phyloP scores from a whole-genome alignment of 2,329 filamentous ascomycete species.

The Epichloe coenophiala region DNA sequence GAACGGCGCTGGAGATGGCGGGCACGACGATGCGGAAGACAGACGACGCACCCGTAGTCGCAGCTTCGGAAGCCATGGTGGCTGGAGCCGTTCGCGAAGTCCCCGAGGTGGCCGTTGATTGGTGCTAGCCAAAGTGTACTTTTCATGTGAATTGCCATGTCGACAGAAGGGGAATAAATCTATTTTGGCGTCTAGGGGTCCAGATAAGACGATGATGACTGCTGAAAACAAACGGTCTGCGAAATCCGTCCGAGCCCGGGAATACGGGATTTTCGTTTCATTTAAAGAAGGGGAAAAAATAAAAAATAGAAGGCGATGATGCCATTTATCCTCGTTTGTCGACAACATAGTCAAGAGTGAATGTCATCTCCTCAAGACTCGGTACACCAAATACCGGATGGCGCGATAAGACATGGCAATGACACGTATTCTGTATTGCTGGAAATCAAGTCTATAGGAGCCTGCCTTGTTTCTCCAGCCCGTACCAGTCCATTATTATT shows the following conservation, averaged over 20 bases:
- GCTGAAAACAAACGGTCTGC: not conserved
- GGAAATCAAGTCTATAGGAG: not conserved
- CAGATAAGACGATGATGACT: not conserved
- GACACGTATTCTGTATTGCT: not conserved
- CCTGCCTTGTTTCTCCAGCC: not conserved
- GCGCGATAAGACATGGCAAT: too few species aligned
- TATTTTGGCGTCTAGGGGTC: not conserved
- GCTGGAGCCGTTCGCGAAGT: slow-evolving; percentile 27
- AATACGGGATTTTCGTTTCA: not conserved
- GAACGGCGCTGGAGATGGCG: slow-evolving; percentile 18
- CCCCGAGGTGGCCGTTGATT: slow-evolving; percentile 21
- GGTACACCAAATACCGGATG: too few species aligned
- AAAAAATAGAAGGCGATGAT: not conserved
- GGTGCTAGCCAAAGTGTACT: not conserved
- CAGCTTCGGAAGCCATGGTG: slow-evolving; percentile 29
- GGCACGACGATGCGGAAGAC: slow-evolving; percentile 4
- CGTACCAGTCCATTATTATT: not conserved
- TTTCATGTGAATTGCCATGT: not conserved
- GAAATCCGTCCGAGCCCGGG: not conserved
- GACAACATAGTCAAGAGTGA: too few species aligned
- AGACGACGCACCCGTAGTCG: slow-evolving; percentile 35
- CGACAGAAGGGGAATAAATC: not conserved
- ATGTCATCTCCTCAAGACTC: too few species aligned
- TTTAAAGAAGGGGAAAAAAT: too few species aligned
- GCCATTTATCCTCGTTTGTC: too few species aligned